Evolutionary conservation across 176 grass and related monocot species (phyloP).

Genomic region (Oryza brachyantha): DNA sequence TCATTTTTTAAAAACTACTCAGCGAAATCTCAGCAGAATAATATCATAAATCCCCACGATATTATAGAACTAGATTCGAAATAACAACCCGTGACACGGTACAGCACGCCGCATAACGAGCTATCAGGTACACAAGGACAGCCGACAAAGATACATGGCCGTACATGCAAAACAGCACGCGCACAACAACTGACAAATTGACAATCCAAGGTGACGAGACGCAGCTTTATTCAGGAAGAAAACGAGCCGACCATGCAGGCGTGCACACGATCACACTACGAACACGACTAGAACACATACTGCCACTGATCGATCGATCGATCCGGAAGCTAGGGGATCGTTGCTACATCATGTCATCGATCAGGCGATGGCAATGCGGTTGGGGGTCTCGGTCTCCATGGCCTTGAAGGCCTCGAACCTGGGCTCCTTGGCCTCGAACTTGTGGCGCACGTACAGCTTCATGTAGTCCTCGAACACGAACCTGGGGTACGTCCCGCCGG

Average conservation of each 20-base stretch:
- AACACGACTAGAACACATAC: background rate
- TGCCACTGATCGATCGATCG: no score
- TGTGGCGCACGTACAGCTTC: conserved; percentile 67
- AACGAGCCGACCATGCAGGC: background rate
- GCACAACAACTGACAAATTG: background rate
- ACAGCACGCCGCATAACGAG: background rate
- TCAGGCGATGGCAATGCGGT: conserved; percentile 44
- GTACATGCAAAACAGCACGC: background rate
- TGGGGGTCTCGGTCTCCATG: conserved; percentile 29
- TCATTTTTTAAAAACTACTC: no score
- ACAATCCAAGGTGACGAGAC: background rate
- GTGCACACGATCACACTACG: background rate
- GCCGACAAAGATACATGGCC: background rate
- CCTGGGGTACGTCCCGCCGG: conserved; percentile 39
- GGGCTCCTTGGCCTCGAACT: conserved; percentile 84
- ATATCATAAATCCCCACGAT: no score
- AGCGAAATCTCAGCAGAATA: no score
- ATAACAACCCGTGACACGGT: no score
- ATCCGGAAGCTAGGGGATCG: background rate
- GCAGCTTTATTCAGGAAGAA: conserved; percentile 12
- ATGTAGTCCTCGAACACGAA: conserved; percentile 95
- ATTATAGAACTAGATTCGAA: no score
- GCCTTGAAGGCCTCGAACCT: conserved; percentile 70
- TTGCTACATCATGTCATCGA: background rate
- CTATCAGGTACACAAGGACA: background rate